A percentile compares a stretch with the other conserved stretches of the same genome.
Evolutionary conservation across 345 rosid species (phyloP).

Genomic region (Physaria fendleri): DNA sequence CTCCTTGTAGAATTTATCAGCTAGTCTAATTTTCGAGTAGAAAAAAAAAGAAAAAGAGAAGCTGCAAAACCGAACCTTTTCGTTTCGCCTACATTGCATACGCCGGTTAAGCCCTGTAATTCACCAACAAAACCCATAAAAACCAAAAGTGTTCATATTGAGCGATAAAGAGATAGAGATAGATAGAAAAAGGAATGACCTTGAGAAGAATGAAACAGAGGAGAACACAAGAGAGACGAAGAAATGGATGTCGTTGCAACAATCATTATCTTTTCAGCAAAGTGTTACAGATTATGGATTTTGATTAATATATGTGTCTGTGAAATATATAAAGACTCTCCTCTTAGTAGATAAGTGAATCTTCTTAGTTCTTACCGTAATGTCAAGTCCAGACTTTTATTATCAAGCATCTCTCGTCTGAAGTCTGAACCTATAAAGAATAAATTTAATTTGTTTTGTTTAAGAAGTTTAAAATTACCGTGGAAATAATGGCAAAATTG

Average conservation of each 20-base stretch:
- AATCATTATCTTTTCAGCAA: conserved; percentile 16
- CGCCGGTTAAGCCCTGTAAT: conserved; percentile 22
- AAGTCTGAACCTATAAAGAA: too few relatives aligned
- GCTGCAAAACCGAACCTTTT: conserved; percentile 23
- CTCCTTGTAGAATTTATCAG: neutral
- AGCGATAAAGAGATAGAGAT: neutral
- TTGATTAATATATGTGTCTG: neutral
- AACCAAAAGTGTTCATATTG: neutral
- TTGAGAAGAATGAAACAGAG: conserved; percentile 22
- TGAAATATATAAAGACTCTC: neutral
- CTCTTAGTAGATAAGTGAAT: neutral
- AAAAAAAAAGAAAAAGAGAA: neutral
- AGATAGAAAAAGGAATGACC: conserved; percentile 13
- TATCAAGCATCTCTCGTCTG: neutral
- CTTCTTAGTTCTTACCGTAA: neutral
- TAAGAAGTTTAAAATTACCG: too few relatives aligned
- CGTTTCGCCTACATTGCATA: conserved; percentile 26
- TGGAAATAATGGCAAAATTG: too few relatives aligned
- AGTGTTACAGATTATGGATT: neutral
- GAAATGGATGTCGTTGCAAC: conserved; percentile 13
- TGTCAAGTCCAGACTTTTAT: neutral
- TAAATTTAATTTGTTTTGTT: neutral
- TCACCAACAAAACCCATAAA: neutral
- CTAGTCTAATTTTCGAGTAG: neutral
- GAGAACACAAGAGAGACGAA: conserved; percentile 13